These are phyloP conservation scores for Exutisphaerella laricina DNA, from an alignment of 2,329 filamentous ascomycete species.

Conservation along the genomic window DNA sequence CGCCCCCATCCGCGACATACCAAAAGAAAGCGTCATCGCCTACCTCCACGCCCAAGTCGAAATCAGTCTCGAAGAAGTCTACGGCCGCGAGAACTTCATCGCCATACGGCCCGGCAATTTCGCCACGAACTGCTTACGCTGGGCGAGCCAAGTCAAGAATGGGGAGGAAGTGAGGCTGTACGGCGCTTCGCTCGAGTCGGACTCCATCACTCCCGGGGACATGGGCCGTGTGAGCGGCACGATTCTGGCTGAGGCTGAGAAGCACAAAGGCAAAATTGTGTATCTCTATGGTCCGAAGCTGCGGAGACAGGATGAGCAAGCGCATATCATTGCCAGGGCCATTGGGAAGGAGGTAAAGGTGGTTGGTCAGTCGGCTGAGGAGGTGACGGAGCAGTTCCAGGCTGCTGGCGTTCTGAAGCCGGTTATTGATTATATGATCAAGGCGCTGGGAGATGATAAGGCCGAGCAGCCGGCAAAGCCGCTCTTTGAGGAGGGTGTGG, in stretches of 20 bases:
- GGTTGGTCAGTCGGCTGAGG: conserved; percentile 17
- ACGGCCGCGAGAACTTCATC: conserved; percentile 36
- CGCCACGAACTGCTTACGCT: conserved; percentile 38
- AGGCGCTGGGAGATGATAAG: conserved; percentile 6
- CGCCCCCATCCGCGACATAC: conserved; percentile 25
- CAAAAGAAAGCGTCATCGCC: conserved; percentile 33
- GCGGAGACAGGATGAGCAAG: conserved; percentile 29
- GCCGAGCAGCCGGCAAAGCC: conserved; percentile 1
- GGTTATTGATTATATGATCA: conserved; percentile 18
- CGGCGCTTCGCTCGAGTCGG: conserved; percentile 31
- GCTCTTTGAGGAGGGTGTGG: conserved; percentile 20
- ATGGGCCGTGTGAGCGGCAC: conserved; percentile 43
- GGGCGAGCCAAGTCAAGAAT: conserved; percentile 26
- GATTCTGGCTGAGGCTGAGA: conserved; percentile 35
- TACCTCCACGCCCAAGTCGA: conserved; percentile 44
- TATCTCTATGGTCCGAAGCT: conserved; percentile 37
- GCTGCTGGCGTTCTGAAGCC: conserved; percentile 10
- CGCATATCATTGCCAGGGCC: conserved; percentile 29
- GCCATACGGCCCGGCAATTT: conserved; percentile 43
- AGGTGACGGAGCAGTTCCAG: conserved; percentile 16
- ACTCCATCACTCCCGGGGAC: conserved; percentile 41
- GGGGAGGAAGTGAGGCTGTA: conserved; percentile 34
- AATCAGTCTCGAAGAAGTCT: conserved; percentile 39
- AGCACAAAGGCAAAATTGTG: conserved; percentile 30
- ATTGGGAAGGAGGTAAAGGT: conserved; percentile 34